Base-by-base conservation (phyloP, 1,284 basidiomycete species). In the Marasmius sp. region DNA sequence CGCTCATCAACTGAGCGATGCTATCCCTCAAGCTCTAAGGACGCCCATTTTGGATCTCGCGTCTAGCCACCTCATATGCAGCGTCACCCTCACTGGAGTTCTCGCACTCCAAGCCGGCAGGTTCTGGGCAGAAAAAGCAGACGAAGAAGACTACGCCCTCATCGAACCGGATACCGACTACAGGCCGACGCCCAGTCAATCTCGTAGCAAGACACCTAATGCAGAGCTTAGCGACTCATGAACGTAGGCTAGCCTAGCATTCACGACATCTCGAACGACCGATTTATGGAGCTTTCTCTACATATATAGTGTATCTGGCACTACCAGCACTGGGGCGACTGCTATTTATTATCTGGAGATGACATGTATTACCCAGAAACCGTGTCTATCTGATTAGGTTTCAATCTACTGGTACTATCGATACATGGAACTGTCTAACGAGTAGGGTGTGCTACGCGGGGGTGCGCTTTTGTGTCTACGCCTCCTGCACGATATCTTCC, bases 401-500 rank as follows among this genome's bases (percentile, higher is more conserved):
- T 43, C 12, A 43, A 43, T 43, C 45, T 47, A n/a, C 45, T 6
- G 16, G 20, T 43, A 59, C 45, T 54, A 18, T 27, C 34, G 18
- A 34, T 52, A 36, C 59, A 50, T 43, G 27, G 49, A 49, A 37
- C 34, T 37, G 14, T 54, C 34, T 51, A 51, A 27, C 27, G 27
- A 27, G 27, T 27, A 27, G 27, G 27, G 27, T 27, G 27, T 27
- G 27, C 27, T 27, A 27, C 27, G 27, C 27, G 27, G 27, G 36
- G 33, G 14, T 3, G 10, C 9, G 37, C 18, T 14, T 20, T 49
- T 64, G 38, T 64, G 41, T 60, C 50, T 47, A 62, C 34, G 41
- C 22, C 60, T 91, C 91, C 71, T 92, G 88, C 58, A 94, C 87
- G 67, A 94, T 93, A 73, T 94, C 92, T 77, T 93, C 92, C 75